Evolutionary conservation across 2,329 filamentous ascomycete species (phyloP).

Genomic region (Xylariaceae sp.): DNA sequence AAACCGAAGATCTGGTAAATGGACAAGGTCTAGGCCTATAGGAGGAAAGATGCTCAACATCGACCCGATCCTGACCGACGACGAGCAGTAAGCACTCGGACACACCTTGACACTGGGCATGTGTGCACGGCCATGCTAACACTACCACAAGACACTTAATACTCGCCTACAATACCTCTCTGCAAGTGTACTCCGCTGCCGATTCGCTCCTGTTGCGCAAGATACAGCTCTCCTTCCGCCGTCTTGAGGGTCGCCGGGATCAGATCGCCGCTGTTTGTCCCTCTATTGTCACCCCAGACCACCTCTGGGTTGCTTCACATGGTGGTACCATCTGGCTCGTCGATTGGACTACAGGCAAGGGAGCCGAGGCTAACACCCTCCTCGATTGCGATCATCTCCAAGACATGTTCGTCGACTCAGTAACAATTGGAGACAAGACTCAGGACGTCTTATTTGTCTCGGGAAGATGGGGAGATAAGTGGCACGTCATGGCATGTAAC

Average conservation of each 20-base stretch:
- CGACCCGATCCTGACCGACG: conserved; percentile 59
- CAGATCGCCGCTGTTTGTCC: conserved; percentile 44
- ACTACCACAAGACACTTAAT: conserved; percentile 63
- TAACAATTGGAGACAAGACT: conserved; percentile 33
- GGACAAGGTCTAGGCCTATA: conserved; percentile 63
- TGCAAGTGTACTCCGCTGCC: conserved; percentile 77
- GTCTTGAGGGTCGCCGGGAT: conserved; percentile 26
- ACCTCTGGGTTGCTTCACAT: conserved; percentile 60
- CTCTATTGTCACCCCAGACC: conserved; percentile 43
- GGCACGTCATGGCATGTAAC: conserved; percentile 48
- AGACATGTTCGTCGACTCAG: conserved; percentile 43
- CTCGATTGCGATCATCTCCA: conserved; percentile 43
- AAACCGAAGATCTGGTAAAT: conserved; percentile 29
- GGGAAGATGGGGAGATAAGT: conserved; percentile 40
- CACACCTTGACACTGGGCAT: not conserved
- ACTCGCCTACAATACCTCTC: conserved; percentile 67
- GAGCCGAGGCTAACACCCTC: conserved; percentile 41
- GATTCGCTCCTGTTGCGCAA: conserved; percentile 78
- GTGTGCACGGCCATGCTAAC: conserved; percentile 23
- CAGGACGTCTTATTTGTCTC: conserved; percentile 49
- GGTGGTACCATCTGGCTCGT: conserved; percentile 56
- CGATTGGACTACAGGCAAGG: conserved; percentile 54
- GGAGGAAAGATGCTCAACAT: conserved; percentile 64
- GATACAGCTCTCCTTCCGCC: conserved; percentile 52
- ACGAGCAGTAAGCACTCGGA: conserved; percentile 55